Evolutionary conservation across 2,329 filamentous ascomycete genomes (phyloP), one percentile per base, ranked within the genome.

Genomic region (Curvularia sp.): DNA sequence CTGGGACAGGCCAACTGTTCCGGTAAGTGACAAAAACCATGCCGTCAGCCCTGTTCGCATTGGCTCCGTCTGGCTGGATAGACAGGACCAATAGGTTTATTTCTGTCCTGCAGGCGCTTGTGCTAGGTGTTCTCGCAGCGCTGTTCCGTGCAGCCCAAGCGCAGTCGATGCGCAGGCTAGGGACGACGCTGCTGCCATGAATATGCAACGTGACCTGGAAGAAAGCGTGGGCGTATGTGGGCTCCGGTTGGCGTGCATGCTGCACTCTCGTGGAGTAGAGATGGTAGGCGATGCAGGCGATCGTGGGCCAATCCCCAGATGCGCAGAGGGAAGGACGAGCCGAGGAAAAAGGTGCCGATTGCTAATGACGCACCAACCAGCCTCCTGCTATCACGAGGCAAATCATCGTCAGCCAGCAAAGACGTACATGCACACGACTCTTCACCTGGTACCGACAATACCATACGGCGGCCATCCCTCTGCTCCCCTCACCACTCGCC

Each of bases 321-420:
- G 51, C 31, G 52, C 49, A 38, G 42, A 49, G 38, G 52, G 28
- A 10, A 61, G 61, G 62, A 53, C 28, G 52, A 52, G 24, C 58
- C 62, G 60, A 53, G 41, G 52, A 57, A 31, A 28, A 57, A 44
- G 26, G 26, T 28, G 52, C 58, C 60, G 55, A 64, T 62, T 52
- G 53, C 47, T 51, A 46, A 68, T 71, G 69, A 71, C 67, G 70
- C 67, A 69, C 65, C 41, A 60, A 50, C 62, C 60, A 66, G 47
- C 49, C 41, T 55, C 31, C 33, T 55, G 18, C 41, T n/a, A 53
- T 57, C 53, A 58, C 53, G 57, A 59, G 53, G 61, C 66, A 63
- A 76, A 75, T 75, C 74, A 77, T 55, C 64, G 53, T 57, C 51
- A 62, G 66, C 69, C 74, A 77, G 66, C 75, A 69, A 73, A 75